Base-by-base conservation (phyloP, 208 protist genomes). In the Blastocrithidia nonstop region DNA sequence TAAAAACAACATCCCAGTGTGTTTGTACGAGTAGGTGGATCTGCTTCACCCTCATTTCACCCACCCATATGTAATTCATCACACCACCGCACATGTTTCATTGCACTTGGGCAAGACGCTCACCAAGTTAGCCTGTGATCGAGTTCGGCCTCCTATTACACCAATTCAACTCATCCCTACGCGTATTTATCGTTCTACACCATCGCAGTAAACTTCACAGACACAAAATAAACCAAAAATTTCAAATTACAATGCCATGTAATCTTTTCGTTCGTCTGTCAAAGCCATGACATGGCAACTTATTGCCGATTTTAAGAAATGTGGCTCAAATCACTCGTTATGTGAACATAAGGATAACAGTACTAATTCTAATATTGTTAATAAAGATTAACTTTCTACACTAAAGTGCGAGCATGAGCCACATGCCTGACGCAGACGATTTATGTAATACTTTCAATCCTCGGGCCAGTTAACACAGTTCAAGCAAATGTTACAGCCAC, bases 391-490 rank as follows among this genome's bases (percentile, higher is more conserved):
- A 6, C n/a, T 15, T 36, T 15, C 46, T 4, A 43, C 55, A 3
- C 19, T 3, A 4, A 41, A 33, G 20, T 53, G 54, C 21, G 9
- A 21, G 9, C 40, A 27, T 8, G 59, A 44, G 35, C 57, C 49
- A 38, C 46, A 56, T 23, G 61, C 50, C 31, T 71, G 46, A 41
- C 62, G 66, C 6, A 56, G 52, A 15, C 42, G 63, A 36, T 64
- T 85, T 19, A 52, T 86, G 23, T 55, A 65, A 35, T 64, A 53
- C 21, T 67, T 91, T 64, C 67, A 88, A 57, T 67, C 65, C 37
- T 69, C 65, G 7, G 85, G 85, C 2, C 71, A 79, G 35, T 44
- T 87, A 15, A 61, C 57, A 5, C 64, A 78, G 24, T 88, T 88
- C 59, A 83, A 88, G 54, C 57, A 57, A 28, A 61, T 72, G 42